Base-by-base conservation (phyloP, 2,329 filamentous ascomycete species). In the Apiospora sp. region DNA sequence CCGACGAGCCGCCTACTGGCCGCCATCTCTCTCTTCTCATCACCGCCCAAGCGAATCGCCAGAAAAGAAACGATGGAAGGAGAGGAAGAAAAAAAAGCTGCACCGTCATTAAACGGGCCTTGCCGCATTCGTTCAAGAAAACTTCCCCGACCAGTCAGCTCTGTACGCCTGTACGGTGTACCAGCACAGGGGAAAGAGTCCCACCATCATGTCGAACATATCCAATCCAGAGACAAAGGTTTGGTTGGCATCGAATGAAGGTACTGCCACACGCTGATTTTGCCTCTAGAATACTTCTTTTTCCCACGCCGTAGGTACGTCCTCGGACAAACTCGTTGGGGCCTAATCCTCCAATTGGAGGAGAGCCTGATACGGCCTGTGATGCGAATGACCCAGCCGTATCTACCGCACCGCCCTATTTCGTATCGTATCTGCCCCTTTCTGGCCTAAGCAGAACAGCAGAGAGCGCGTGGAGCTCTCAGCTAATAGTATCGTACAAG, bases 401-500 rank as follows among this genome's bases (percentile, higher is more conserved):
- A 46, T 22, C 44, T 46, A 46, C 44, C 44, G 44, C 27, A 30
- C 27, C 27, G 4, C 44, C 44, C 22, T 19, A 46, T 46, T 46
- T 46, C 44, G 43, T 44, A 49, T 49, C 46, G 46, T 34, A 16
- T 34, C 30, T 61, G 30, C 54, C 54, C 54, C 54, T 61, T 61
- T 61, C 54, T 16, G 54, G 54, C 54, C 6, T n/a, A 2, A 49
- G 46, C 22, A 7, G 46, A 49, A 19, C 37, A 41, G 37, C 37
- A 41, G 7, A 48, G 34, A 12, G 54, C 3, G 54, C 27, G 54
- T 61, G 54, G 54, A 61, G 54, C 54, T 37, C 30, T n/a, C 54
- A 61, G 30, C 54, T 61, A 61, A 61, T 61, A 61, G 54, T 61
- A 61, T 61, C 27, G 54, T 61, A 61, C 54, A 61, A 22, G 30